Evolutionary conservation across 2,329 filamentous ascomycete species (phyloP).

Genomic region (Aspergillus caelatus): DNA sequence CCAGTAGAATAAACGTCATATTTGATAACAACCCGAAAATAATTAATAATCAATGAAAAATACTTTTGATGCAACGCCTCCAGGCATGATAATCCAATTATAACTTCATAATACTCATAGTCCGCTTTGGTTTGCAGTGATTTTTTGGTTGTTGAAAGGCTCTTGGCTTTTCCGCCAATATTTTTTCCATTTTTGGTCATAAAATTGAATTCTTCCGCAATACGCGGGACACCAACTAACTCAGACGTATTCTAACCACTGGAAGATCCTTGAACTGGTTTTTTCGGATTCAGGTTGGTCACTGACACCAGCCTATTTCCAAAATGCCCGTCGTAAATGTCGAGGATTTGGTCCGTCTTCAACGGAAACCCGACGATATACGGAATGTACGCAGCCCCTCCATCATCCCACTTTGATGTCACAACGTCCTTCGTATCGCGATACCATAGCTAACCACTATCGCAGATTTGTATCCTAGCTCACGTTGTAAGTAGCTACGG

Average conservation of each 20-base stretch:
- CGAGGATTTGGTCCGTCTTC: slow-evolving; percentile 86
- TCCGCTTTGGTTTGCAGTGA: too few species aligned
- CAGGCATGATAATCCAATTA: neutral
- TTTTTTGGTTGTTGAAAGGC: neutral
- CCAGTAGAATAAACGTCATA: slow-evolving; percentile 1
- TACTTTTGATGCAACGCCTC: neutral
- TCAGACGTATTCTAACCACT: slow-evolving; percentile 15
- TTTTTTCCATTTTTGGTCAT: slow-evolving; percentile 19
- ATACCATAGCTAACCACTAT: slow-evolving; percentile 35
- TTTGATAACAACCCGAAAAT: neutral
- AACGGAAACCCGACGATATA: slow-evolving; percentile 83
- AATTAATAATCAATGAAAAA: slow-evolving; percentile 12
- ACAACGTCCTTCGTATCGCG: slow-evolving; percentile 7
- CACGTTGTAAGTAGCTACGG: slow-evolving; percentile 68
- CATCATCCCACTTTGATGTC: slow-evolving; percentile 34
- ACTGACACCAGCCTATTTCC: slow-evolving; percentile 23
- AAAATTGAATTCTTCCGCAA: slow-evolving; percentile 13
- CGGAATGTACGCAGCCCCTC: slow-evolving; percentile 72
- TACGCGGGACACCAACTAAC: slow-evolving; percentile 12
- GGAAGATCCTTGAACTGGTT: slow-evolving; percentile 14
- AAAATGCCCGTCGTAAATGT: slow-evolving; percentile 89
- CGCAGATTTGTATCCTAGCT: slow-evolving; percentile 87
- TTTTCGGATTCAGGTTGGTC: slow-evolving; percentile 12
- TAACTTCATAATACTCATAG: neutral
- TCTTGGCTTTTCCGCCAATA: slow-evolving; percentile 11